Base-by-base conservation (phyloP, 495 filamentous ascomycete species). In the Neurospora terricola region DNA sequence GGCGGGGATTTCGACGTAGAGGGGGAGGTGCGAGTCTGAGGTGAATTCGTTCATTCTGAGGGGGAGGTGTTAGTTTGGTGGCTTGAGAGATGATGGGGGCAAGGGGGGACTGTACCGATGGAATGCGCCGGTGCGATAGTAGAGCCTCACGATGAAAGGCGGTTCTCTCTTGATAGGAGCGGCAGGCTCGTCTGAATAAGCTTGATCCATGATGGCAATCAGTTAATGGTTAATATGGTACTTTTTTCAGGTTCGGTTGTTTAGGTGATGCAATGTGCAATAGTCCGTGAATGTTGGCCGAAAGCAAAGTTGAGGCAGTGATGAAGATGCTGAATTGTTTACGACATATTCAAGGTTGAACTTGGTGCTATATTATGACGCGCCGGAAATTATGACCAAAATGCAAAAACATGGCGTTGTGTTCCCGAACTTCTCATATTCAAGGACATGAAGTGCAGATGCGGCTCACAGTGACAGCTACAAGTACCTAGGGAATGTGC, bases 111-210 rank as follows among this genome's bases (percentile, higher is more conserved):
- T 21, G 69, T 87, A 91, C 90, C 88, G 86, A 84, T 94, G 92
- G 77, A 91, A 96, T 59, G 86, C 86, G 77, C 90, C 88, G 8
- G 83, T 86, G 73, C 90, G 87, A 83, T 96, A 96, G 85, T 95
- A 97, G 76, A 98, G 88, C 80, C 92, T 95, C 18, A 99, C 86
- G 78, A 94, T 89, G 84, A 98, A 97, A 45, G 96, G 96, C 2
- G 91, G 89, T 39, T 39, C 72, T 48, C n/a, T 38, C 45, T 16
- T 70, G n/a, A 21, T n/a, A 38, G 8, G 37, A 54, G 30, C 12
- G 34, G 4, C 12, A 14, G 12, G 54, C 12, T 34, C 54, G 5
- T 30, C 23, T 27, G 12, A 30, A 16, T 16, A 23, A 62, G 21
- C 6, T 34, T 30, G 54, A 8, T 30, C 54, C 54, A 62, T 62